Evolutionary conservation across 805 yeast species (phyloP).

Genomic region (Priceomyces haplophilus): DNA sequence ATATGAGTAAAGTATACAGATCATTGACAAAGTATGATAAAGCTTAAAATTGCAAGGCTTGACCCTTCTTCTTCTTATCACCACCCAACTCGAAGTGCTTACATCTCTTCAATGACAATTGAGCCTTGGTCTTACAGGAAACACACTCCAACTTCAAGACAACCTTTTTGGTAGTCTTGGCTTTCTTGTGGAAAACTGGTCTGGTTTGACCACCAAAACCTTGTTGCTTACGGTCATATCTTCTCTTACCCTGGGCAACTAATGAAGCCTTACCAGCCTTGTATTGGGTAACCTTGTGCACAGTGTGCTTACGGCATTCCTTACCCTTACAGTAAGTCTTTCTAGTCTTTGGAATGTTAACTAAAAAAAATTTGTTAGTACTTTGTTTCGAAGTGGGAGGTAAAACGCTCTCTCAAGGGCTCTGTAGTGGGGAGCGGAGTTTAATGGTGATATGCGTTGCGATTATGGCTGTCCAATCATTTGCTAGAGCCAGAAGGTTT

Average conservation of each 20-base stretch:
- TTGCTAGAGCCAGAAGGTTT: too few relatives aligned
- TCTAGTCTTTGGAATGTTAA: constrained; percentile 99
- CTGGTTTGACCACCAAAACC: constrained; percentile 99
- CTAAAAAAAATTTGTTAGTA: constrained; percentile 45
- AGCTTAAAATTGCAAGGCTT: constrained; percentile 95
- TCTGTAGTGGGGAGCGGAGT: too few relatives aligned
- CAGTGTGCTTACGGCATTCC: constrained; percentile 99
- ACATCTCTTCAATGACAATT: constrained; percentile 97
- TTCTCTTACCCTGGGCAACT: constrained; percentile 99
- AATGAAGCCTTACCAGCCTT: constrained; percentile 99
- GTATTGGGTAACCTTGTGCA: constrained; percentile 99
- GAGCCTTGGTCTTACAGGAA: constrained; percentile 97
- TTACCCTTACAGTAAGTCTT: constrained; percentile 99
- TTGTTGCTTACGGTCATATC: constrained; percentile 99
- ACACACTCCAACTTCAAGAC: constrained; percentile 99
- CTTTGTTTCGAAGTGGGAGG: neutral
- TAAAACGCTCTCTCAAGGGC: too few relatives aligned
- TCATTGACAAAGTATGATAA: constrained; percentile 8
- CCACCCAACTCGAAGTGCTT: constrained; percentile 99
- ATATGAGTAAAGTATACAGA: constrained; percentile 6
- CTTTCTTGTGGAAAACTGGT: constrained; percentile 99
- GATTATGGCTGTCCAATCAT: too few relatives aligned
- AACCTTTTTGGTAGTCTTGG: constrained; percentile 99
- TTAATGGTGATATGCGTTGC: too few relatives aligned
- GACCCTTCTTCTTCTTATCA: constrained; percentile 99